These are phyloP conservation scores for Xylaria sp. DNA, from an alignment of 2,329 filamentous ascomycete species.

Conservation along the genomic window DNA sequence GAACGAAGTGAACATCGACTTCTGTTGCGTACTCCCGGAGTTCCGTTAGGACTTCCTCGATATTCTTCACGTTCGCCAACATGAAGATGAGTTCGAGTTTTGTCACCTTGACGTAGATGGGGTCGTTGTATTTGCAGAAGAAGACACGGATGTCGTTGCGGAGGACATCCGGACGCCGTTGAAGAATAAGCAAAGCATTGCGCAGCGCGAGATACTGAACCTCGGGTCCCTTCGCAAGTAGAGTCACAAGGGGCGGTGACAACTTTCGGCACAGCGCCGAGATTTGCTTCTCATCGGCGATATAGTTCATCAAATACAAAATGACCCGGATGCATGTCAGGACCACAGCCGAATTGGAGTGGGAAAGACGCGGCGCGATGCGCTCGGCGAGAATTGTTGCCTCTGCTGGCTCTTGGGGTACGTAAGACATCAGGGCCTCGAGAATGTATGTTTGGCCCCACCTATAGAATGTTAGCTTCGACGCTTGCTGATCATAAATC, in stretches of 20 bases:
- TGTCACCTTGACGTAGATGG: conserved; percentile 98
- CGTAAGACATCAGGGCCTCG: conserved; percentile 95
- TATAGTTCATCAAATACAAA: conserved; percentile 98
- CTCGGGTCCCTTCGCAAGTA: conserved; percentile 92
- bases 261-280: conserved; percentile 83
- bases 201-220: conserved; percentile 96
- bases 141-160: conserved; percentile 97
- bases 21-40: conserved; percentile 95
- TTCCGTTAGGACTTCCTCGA: conserved; percentile 89
- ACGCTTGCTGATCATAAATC: background rate
- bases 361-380: conserved; percentile 89
- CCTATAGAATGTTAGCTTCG: conserved; percentile 41
- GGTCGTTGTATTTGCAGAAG: conserved; percentile 99
- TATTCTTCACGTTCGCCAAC: conserved; percentile 93
- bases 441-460: conserved; percentile 99
- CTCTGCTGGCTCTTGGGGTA: conserved; percentile 85
- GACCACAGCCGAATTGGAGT: conserved; percentile 94
- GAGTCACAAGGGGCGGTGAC: conserved; percentile 87
- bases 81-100: conserved; percentile 99
- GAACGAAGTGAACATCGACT: conserved; percentile 97
- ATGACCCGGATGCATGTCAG: conserved; percentile 95
- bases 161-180: conserved; percentile 85
- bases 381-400: conserved; percentile 86
- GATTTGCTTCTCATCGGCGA: conserved; percentile 84
- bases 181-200: conserved; percentile 89